A percentile compares a stretch with the other conserved stretches of the same genome.
Conservation (phyloP, 371 early-diverging fungal genomes). For the Saksenaea vasiformis region DNA sequence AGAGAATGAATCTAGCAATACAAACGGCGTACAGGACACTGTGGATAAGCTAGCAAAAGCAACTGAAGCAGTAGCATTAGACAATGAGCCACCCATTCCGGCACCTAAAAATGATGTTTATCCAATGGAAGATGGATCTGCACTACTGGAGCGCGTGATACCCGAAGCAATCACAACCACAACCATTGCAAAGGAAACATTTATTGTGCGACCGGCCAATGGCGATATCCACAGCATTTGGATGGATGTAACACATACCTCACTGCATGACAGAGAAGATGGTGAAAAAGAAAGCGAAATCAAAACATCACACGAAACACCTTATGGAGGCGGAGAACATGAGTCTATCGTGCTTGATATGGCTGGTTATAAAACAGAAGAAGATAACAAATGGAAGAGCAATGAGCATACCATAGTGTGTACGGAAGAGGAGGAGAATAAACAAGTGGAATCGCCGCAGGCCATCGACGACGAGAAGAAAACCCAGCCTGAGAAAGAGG, state of each 20-base stretch:
- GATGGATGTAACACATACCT: slow-evolving; percentile 49
- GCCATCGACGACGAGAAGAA: neutral
- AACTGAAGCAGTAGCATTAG: neutral
- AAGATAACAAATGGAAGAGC: slow-evolving; percentile 18
- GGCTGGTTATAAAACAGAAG: slow-evolving; percentile 61
- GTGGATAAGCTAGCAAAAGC: neutral
- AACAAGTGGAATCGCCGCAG: neutral
- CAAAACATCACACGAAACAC: slow-evolving; percentile 4
- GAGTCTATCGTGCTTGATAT: slow-evolving; percentile 59
- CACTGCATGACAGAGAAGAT: slow-evolving; percentile 22
- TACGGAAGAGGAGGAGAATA: neutral
- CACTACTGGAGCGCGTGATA: slow-evolving; percentile 38
- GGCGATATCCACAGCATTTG: slow-evolving; percentile 39
- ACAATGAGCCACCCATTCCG: neutral
- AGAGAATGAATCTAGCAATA: neutral
- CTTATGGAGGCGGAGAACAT: slow-evolving; percentile 25
- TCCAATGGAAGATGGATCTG: slow-evolving; percentile 39
- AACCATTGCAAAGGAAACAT: slow-evolving; percentile 47
- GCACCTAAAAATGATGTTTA: slow-evolving; percentile 35
- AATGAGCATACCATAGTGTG: too few relatives aligned
- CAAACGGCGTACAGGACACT: neutral
- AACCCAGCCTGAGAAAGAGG: neutral
- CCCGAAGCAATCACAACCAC: slow-evolving; percentile 47
- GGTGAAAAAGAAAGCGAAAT: neutral
- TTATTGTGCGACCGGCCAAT: slow-evolving; percentile 46